A percentile compares a stretch with the other conserved stretches of the same genome.
These are phyloP conservation scores for Ogataea degrootiae DNA, from an alignment of 805 yeast species.

Conservation along the genomic window DNA sequence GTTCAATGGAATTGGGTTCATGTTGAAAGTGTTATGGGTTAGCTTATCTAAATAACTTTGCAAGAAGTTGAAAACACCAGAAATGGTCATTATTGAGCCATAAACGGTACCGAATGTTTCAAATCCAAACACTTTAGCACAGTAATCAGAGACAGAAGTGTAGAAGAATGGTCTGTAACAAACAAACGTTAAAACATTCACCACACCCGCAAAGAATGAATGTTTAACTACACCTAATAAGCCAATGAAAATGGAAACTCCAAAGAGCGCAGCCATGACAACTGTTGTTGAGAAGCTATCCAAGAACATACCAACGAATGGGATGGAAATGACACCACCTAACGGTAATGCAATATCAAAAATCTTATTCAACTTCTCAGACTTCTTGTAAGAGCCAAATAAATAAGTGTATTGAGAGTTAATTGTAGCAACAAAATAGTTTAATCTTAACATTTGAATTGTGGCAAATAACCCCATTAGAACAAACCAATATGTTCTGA, in stretches of 20 bases:
- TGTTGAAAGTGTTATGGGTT: constrained; percentile 47
- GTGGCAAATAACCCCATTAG: constrained; percentile 48
- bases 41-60: constrained; percentile 43
- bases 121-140: constrained; percentile 61
- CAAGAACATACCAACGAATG: constrained; percentile 47
- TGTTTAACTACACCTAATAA: constrained; percentile 40
- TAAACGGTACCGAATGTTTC: constrained; percentile 58
- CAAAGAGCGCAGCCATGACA: constrained; percentile 38
- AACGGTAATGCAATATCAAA: constrained; percentile 53
- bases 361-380: constrained; percentile 39
- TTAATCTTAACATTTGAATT: constrained; percentile 51
- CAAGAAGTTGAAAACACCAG: constrained; percentile 46
- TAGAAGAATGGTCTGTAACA: constrained; percentile 54
- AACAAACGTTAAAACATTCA: constrained; percentile 45
- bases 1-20: constrained; percentile 54
- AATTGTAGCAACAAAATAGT: constrained; percentile 56
- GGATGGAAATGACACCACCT: constrained; percentile 52
- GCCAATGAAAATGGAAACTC: constrained; percentile 42
- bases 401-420: constrained; percentile 49
- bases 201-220: constrained; percentile 36
- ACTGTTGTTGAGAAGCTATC: constrained; percentile 44
- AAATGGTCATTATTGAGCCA: constrained; percentile 50
- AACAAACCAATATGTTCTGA: constrained; percentile 48
- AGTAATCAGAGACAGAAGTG: constrained; percentile 52
- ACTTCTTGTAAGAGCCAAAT: constrained; percentile 34